Conservation (phyloP, 176 grass and related monocot genomes). For the Aegilops umbellulata region DNA sequence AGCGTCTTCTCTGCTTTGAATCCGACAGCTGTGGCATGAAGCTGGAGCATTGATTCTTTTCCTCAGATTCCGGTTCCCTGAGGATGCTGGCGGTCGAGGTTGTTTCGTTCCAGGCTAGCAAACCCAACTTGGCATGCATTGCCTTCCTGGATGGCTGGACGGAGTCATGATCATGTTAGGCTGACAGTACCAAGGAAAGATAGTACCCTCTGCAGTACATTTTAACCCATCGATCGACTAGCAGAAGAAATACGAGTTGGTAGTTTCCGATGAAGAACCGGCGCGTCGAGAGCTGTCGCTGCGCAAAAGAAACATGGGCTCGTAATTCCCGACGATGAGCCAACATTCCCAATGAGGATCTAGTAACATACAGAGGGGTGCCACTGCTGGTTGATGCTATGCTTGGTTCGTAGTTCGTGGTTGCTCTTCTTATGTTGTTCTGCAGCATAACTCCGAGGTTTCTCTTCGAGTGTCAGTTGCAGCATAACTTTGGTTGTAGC, state of each 20-base stretch:
- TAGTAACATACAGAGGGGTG: too few relatives aligned
- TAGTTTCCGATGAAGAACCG: neutral
- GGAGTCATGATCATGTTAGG: neutral
- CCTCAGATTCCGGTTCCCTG: slow-evolving; percentile 36
- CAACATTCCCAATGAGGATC: too few relatives aligned
- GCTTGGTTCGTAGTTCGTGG: too few relatives aligned
- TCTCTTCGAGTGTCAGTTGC: too few relatives aligned
- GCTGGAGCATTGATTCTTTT: slow-evolving; percentile 19
- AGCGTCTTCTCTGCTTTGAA: slow-evolving; percentile 8
- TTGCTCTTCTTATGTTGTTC: too few relatives aligned
- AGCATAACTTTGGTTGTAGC: too few relatives aligned
- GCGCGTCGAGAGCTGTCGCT: too few relatives aligned
- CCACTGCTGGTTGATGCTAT: too few relatives aligned
- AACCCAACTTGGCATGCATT: slow-evolving; percentile 14
- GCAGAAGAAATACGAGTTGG: neutral
- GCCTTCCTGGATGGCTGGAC: slow-evolving; percentile 1
- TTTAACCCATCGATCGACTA: neutral
- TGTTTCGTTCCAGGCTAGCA: slow-evolving; percentile 28
- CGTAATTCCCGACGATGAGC: too few relatives aligned
- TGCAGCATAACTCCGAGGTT: too few relatives aligned
- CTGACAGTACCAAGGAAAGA: neutral
- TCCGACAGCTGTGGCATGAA: slow-evolving; percentile 25
- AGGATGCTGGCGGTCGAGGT: slow-evolving; percentile 22
- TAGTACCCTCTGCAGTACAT: neutral
- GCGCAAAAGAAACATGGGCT: too few relatives aligned